Evolutionary conservation across 768 basidiomycete species (phyloP), one percentile per base, ranked within the genome.

Genomic region (Dioszegia aurantiaca): DNA sequence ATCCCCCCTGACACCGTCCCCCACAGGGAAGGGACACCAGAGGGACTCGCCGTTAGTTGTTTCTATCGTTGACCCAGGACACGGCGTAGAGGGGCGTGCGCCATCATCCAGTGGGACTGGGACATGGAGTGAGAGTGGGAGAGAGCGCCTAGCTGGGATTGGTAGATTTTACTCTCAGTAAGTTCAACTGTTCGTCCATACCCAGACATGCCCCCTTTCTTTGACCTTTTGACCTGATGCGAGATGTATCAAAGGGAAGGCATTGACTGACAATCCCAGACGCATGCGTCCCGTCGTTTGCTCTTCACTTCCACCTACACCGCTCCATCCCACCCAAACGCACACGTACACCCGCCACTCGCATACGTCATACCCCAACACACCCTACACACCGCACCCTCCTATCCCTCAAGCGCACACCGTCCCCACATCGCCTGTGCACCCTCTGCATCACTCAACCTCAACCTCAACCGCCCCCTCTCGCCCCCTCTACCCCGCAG

Each of bases 121-220:
- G 17, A 5, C 27, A 17, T 16, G 46, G 31, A 30, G 16, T 11
- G 23, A 24, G 12, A 40, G 24, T 16, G 36, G 21, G 17, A 40
- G 19, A 21, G 56, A 57, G 30, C 19, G 45, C 26, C 21, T 49
- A 6, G 47, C 31, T 12, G 46, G 44, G 9, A 58, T 58, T 37
- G 31, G 44, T 26, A 37, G 47, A 42, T 45, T 47, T 24, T 58
- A 58, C 28, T 45, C 56, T 16, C 44, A 47, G 56, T 58, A 28
- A 47, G 56, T 58, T 21, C 5, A n/a, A 2, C 28, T 39, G 33
- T 33, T 33, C 33, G n/a, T n/a, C n/a, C n/a, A n/a, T 56, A 14
- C 16, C 41, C 30, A 6, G 9, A 33, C 21, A 52, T 10, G 45
- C 19, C 27, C 9, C 11, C 12, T 8, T 9, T 11, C 41, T 43